Evolutionary conservation across 495 filamentous ascomycete species (phyloP), one percentile per base, ranked within the genome.

Genomic region (Astrocystis sublimbata): DNA sequence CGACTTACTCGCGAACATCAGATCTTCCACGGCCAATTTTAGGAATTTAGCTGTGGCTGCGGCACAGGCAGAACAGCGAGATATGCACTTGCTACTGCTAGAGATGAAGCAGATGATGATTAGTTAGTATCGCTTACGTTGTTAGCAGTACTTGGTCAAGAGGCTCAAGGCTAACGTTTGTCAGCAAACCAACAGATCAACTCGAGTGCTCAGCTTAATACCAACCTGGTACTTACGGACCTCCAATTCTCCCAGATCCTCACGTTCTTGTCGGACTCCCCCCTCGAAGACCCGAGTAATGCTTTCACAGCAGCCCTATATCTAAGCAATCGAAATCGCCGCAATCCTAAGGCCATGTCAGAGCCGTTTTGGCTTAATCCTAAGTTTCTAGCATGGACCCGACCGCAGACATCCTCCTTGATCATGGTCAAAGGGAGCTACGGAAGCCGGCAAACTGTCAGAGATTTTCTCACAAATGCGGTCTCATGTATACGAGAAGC

Each of bases 1-100:
- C n/a, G 33, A 49, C 46, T 24, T 61, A 26, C 9, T 61, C 6
- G 35, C 17, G 10, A 47, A 61, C 8, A 61, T 61, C n/a, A 6
- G 31, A 19, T 30, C n/a, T 21, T 50, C 10, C 45, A 49, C 45
- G 15, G 6, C 4, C 9, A n/a, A 50, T 6, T 30, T 50, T 3
- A 6, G 19, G 28, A 24, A 50, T 50, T n/a, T 31, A 30, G 28
- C 46, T 12, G 31, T 7, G 26, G 46, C 26, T 2, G 46, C 24
- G 46, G 15, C 46, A 8, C 8, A 28, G 8, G 13, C 28, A 3
- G 43, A 46, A 26, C 43, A 46, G 6, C 13, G 46, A 13, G 46
- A 50, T 31, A 31, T 31, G 15, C 46, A 31, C 31, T 15, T 31
- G 15, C 15, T 30, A 31, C 46, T 50, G 15, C 46, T 13, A 31